Percentiles rank a stretch among this genome's conserved stretches.
phyloP scores from a whole-genome alignment of 2,329 filamentous ascomycete species.

The Calonectria henricotiae region DNA sequence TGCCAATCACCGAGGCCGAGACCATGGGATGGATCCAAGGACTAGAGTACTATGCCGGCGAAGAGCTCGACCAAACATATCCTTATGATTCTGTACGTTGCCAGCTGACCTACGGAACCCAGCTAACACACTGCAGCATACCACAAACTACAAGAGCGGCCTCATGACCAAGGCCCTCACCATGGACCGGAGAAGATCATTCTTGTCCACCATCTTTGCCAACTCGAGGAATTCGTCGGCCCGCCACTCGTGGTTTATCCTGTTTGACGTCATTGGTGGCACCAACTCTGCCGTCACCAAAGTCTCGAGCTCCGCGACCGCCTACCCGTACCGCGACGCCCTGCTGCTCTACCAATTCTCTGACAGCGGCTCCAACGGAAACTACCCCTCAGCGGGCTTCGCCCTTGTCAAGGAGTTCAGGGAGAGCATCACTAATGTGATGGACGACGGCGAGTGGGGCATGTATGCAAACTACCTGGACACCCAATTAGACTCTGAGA shows the following conservation, averaged over 20 bases:
- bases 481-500: constrained; percentile 54
- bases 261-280: constrained; percentile 56
- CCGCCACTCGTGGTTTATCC: constrained; percentile 47
- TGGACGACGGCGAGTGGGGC: constrained; percentile 55
- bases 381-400: constrained; percentile 57
- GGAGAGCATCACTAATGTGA: constrained; percentile 53
- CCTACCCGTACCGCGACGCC: constrained; percentile 62
- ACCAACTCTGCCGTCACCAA: constrained; percentile 58
- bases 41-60: constrained; percentile 46
- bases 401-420: constrained; percentile 57
- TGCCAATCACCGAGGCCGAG: constrained; percentile 30
- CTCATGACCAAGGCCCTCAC: constrained; percentile 52
- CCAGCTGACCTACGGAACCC: rapidly evolving
- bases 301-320: constrained; percentile 49
- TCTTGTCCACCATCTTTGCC: constrained; percentile 44
- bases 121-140: constrained; percentile 47
- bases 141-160: constrained; percentile 54
- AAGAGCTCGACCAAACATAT: constrained; percentile 48
- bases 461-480: constrained; percentile 64
- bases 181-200: constrained; percentile 43
- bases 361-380: constrained; percentile 56
- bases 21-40: constrained; percentile 52
- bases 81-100: constrained; percentile 49
- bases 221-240: constrained; percentile 39
- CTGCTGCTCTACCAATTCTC: constrained; percentile 69